Percentiles rank a stretch among this genome's conserved stretches.
Conservation (phyloP, 345 rosid genomes). For the Abelmoschus esculentus region DNA sequence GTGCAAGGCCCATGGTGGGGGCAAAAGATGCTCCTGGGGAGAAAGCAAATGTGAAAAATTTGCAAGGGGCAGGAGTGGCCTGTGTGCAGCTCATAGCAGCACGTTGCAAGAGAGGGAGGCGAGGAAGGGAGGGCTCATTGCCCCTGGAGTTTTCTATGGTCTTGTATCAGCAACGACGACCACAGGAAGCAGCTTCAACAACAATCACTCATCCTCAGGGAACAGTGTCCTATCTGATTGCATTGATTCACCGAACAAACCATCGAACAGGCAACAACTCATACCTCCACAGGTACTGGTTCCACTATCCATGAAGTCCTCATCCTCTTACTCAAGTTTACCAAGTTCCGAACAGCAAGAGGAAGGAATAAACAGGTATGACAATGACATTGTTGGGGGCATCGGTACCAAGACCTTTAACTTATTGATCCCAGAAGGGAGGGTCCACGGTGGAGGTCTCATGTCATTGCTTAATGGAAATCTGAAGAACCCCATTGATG, state of each 20-base stretch:
- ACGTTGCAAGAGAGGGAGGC: slow-evolving; percentile 44
- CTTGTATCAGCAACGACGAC: slow-evolving; percentile 58
- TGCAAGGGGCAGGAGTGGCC: slow-evolving; percentile 89
- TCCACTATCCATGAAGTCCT: slow-evolving; percentile 78
- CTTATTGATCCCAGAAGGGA: slow-evolving; percentile 75
- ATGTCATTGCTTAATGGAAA: slow-evolving; percentile 79
- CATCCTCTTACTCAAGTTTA: slow-evolving; percentile 31
- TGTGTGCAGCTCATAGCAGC: slow-evolving; percentile 88
- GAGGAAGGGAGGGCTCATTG: slow-evolving; percentile 52
- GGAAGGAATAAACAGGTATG: slow-evolving; percentile 21
- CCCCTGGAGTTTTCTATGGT: slow-evolving; percentile 78
- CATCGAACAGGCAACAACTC: slow-evolving; percentile 52
- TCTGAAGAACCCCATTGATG: slow-evolving; percentile 51
- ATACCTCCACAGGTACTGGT: slow-evolving; percentile 85
- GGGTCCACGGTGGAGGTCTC: slow-evolving; percentile 93
- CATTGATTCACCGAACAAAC: slow-evolving; percentile 53
- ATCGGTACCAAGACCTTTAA: slow-evolving; percentile 35
- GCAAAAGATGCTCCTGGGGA: slow-evolving; percentile 78
- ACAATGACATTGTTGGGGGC: slow-evolving; percentile 10
- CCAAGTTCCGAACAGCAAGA: slow-evolving; percentile 29
- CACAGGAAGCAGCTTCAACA: slow-evolving; percentile 44
- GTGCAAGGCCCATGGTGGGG: slow-evolving; percentile 98
- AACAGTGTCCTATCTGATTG: slow-evolving; percentile 54
- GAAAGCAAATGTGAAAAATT: slow-evolving; percentile 86
- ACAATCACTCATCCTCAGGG: slow-evolving; percentile 49